Conservation (phyloP, 371 early-diverging fungal species). For the Mucor saturninus region DNA sequence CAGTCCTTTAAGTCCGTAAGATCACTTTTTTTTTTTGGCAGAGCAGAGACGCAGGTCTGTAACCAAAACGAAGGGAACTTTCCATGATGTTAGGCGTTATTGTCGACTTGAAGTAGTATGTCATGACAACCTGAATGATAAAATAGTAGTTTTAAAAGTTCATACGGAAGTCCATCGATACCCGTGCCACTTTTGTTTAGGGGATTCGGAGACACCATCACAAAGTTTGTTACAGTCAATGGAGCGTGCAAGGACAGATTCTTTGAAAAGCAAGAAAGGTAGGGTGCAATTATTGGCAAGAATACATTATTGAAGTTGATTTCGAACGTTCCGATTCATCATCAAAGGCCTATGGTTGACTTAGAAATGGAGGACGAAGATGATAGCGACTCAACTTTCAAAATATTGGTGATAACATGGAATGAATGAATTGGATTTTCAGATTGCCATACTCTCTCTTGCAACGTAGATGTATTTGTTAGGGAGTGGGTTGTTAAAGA, state of each 20-base stretch:
- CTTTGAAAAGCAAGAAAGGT: too few relatives aligned
- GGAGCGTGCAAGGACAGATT: neutral
- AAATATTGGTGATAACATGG: too few relatives aligned
- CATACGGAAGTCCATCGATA: constrained; percentile 34
- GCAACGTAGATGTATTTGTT: too few relatives aligned
- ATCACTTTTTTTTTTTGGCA: constrained; percentile 34
- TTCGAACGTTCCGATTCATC: too few relatives aligned
- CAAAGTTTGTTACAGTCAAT: neutral
- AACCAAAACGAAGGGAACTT: constrained; percentile 24
- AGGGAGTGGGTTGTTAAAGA: too few relatives aligned
- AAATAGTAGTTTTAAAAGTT: constrained; percentile 13
- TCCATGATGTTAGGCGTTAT: constrained; percentile 6
- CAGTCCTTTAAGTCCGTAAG: constrained; percentile 20
- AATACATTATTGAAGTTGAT: neutral
- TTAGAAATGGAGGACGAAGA: too few relatives aligned
- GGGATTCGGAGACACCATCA: constrained; percentile 5
- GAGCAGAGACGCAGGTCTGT: constrained; percentile 16
- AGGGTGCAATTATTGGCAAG: neutral
- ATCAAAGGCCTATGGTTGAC: too few relatives aligned
- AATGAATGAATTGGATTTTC: too few relatives aligned
- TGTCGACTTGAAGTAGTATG: neutral
- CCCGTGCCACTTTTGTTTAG: constrained; percentile 26
- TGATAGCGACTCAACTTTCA: too few relatives aligned
- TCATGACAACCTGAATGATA: neutral
- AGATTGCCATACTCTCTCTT: too few relatives aligned